These are phyloP conservation scores for Corniculantispora saksenae DNA, from an alignment of 2,329 filamentous ascomycete species.

Conservation along the genomic window DNA sequence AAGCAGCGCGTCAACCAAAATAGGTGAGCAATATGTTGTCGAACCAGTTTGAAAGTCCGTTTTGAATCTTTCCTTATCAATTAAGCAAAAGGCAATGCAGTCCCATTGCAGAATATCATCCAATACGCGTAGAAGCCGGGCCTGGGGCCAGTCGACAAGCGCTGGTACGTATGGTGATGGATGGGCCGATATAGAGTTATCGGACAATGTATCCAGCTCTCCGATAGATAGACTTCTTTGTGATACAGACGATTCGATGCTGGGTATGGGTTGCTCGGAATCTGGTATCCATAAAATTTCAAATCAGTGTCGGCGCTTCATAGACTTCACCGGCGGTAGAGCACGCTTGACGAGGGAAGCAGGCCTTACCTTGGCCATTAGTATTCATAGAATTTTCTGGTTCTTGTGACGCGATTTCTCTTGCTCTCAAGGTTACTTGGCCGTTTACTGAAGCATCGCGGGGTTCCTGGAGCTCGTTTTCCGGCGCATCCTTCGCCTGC, in stretches of 20 bases:
- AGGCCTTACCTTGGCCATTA: not conserved
- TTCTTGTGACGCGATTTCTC: not conserved
- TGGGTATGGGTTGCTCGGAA: not conserved
- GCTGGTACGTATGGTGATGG: not conserved
- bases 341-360: not conserved
- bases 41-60: not conserved
- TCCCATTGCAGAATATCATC: conserved; percentile 11
- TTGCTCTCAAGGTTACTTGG: not conserved
- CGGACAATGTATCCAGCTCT: not conserved
- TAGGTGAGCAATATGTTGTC: not conserved
- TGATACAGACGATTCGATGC: not conserved
- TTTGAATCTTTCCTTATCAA: not conserved
- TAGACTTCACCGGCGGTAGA: not conserved
- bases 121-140: not conserved
- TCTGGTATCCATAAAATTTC: not conserved
- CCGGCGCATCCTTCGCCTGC: not conserved
- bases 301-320: not conserved
- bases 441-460: not conserved
- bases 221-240: not conserved
- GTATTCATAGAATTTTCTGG: no score
- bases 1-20: conserved; percentile 3
- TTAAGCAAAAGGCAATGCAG: conserved; percentile 1
- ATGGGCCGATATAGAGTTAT: not conserved
- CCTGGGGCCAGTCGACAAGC: not conserved
- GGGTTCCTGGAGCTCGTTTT: no score